Base-by-base conservation (phyloP, 179 eudicot species). In the Carnegiea gigantea region DNA sequence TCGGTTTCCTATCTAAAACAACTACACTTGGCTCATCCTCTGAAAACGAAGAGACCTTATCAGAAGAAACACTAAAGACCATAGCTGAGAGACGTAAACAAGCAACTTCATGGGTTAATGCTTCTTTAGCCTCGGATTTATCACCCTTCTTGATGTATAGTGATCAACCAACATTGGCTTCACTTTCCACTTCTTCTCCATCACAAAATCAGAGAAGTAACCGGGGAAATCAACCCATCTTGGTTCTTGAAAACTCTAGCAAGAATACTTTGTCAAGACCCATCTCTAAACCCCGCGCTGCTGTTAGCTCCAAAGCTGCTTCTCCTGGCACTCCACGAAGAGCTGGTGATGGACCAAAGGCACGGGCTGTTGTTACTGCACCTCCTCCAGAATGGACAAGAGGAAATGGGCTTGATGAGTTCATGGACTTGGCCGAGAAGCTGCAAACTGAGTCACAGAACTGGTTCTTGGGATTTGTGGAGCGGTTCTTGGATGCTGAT, bases 11-110 rank as follows among this genome's bases (percentile, higher is more conserved):
- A 30, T 90, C 89, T 23, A 93, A 93, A 85, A 85, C 87, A 28
- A 79, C 83, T 57, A 49, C 83, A 8, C 10, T 23, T 26, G 91
- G 85, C 78, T 90, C 91, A 80, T 88, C 93, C 20, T 87, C 92
- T 13, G 97, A 91, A 75, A 82, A 77, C 57, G 94, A 88, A 88
- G 95, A 92, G 86, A 75, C 33, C 78, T 80, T 91, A 48, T 83
- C 93, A 15, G 97, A 85, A 82, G 87, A 83, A 51, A 87, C 89
- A n/a, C 84, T 75, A 9, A 85, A 80, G 83, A 79, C 81, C 70
- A 17, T 83, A 36, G 80, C 83, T 46, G 87, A 87, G 51, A 85
- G 81, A 78, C 81, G 79, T 28, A 87, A 87, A 76, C 86, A 78
- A 72, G 86, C 89, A 54, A 76, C 83, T 76, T 83, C 87, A 40